Evolutionary conservation across 1,284 basidiomycete genomes (phyloP).

Genomic region (Ganoderma lingzhi): DNA sequence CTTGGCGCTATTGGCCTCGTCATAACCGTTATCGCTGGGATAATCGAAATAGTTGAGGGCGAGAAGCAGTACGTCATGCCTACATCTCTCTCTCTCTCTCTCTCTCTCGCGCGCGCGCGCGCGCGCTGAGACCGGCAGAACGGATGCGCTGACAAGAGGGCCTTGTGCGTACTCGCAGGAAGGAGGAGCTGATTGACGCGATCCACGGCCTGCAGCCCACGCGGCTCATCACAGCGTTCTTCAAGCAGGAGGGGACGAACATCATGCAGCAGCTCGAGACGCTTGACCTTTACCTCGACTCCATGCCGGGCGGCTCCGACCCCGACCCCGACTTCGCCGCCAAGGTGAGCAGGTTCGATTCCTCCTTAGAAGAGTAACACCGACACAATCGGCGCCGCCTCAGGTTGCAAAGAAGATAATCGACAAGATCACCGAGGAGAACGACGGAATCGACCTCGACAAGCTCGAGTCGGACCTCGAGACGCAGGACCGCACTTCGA

Average conservation of each 20-base stretch:
- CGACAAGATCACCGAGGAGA: not conserved
- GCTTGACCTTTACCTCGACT: not conserved
- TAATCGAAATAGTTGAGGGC: not conserved
- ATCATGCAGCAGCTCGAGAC: not conserved
- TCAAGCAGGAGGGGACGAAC: not conserved
- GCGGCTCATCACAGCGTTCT: not conserved
- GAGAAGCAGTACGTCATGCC: not conserved
- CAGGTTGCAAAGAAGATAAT: not conserved
- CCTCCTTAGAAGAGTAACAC: too few relatives aligned
- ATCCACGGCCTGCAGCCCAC: not conserved
- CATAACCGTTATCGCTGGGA: not conserved
- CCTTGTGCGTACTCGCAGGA: not conserved
- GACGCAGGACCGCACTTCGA: not conserved
- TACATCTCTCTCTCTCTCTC: too few relatives aligned
- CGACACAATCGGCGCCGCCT: too few relatives aligned
- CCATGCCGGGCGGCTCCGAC: not conserved
- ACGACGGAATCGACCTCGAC: not conserved
- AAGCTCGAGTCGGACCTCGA: not conserved
- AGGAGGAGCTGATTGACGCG: not conserved
- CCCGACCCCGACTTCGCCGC: not conserved
- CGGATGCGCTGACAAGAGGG: not conserved
- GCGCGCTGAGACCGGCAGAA: too few relatives aligned
- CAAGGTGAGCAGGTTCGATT: too few relatives aligned
- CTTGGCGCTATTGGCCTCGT: not conserved
- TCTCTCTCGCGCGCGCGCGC: too few relatives aligned